Percentiles rank a stretch among this genome's conserved stretches.
Conservation (phyloP, 2,329 filamentous ascomycete genomes). For the Alternaria sp. region DNA sequence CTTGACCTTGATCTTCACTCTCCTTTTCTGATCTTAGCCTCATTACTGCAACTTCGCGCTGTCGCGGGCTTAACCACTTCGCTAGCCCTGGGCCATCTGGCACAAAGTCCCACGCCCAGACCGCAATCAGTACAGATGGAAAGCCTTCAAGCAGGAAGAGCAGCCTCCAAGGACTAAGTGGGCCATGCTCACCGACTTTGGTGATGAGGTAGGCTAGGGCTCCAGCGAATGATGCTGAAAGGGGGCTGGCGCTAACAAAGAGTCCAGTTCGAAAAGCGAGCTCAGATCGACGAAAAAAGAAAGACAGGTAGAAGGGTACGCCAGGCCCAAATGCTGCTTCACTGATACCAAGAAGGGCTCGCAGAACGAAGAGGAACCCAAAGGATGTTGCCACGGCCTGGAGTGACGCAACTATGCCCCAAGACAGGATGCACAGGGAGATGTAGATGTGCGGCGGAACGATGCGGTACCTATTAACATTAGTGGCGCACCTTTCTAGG, state of each 20-base stretch:
- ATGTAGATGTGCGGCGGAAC: conserved; percentile 70
- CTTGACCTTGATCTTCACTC: conserved; percentile 43
- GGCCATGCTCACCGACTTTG: conserved; percentile 68
- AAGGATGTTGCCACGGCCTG: conserved; percentile 63
- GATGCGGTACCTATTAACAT: conserved; percentile 59
- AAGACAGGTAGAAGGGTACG: conserved; percentile 70
- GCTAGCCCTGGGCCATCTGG: conserved; percentile 72
- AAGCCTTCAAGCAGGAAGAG: conserved; percentile 87
- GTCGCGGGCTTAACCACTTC: conserved; percentile 54
- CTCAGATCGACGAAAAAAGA: conserved; percentile 72
- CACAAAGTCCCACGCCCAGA: conserved; percentile 76
- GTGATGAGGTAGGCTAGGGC: conserved; percentile 81
- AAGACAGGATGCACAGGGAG: conserved; percentile 71
- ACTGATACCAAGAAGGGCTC: conserved; percentile 63
- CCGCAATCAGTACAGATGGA: conserved; percentile 77
- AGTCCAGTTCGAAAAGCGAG: conserved; percentile 85
- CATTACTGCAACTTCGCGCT: conserved; percentile 71
- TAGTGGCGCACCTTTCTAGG: not conserved
- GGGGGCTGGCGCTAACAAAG: conserved; percentile 77
- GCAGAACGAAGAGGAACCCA: conserved; percentile 68
- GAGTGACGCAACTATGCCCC: conserved; percentile 80
- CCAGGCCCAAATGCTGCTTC: conserved; percentile 71
- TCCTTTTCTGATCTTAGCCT: conserved; percentile 67
- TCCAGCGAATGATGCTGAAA: conserved; percentile 74
- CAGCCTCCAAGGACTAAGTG: conserved; percentile 84